Evolutionary conservation across 2,329 filamentous ascomycete genomes (phyloP).

Genomic region (Akanthomyces muscarius): DNA sequence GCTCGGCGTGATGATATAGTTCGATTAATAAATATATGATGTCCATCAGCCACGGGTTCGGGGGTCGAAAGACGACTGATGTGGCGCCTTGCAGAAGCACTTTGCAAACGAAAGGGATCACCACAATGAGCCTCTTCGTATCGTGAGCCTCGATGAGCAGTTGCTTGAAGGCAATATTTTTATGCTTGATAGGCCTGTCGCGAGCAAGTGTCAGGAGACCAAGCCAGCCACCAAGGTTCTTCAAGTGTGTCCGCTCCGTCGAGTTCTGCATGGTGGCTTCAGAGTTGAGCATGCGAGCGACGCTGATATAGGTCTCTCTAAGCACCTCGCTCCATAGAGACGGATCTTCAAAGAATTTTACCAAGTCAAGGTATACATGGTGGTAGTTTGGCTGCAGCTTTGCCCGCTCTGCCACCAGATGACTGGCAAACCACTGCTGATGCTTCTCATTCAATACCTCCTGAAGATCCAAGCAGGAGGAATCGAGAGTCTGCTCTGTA

Average conservation of each 20-base stretch:
- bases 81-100: slow-evolving; percentile 79
- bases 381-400: slow-evolving; percentile 98
- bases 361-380: slow-evolving; percentile 82
- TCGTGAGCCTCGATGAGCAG: slow-evolving; percentile 90
- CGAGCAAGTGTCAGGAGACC: slow-evolving; percentile 88
- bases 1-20: slow-evolving; percentile 84
- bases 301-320: slow-evolving; percentile 84
- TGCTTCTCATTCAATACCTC: slow-evolving; percentile 75
- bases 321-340: slow-evolving; percentile 83
- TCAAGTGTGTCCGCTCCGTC: slow-evolving; percentile 81
- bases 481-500: slow-evolving; percentile 79
- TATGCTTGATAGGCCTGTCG: slow-evolving; percentile 92
- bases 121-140: slow-evolving; percentile 83
- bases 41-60: slow-evolving; percentile 98
- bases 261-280: slow-evolving; percentile 80
- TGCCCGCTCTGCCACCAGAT: slow-evolving; percentile 91
- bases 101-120: slow-evolving; percentile 97
- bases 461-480: slow-evolving; percentile 78
- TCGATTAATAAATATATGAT: slow-evolving; percentile 89
- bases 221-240: slow-evolving; percentile 91
- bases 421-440: slow-evolving; percentile 94
- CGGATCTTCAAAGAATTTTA: slow-evolving; percentile 77
- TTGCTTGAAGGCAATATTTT: slow-evolving; percentile 96
- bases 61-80: slow-evolving; percentile 86
- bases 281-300: slow-evolving; percentile 82